Base-by-base conservation (phyloP, 257 asterid species). In the Solanum piurae region DNA sequence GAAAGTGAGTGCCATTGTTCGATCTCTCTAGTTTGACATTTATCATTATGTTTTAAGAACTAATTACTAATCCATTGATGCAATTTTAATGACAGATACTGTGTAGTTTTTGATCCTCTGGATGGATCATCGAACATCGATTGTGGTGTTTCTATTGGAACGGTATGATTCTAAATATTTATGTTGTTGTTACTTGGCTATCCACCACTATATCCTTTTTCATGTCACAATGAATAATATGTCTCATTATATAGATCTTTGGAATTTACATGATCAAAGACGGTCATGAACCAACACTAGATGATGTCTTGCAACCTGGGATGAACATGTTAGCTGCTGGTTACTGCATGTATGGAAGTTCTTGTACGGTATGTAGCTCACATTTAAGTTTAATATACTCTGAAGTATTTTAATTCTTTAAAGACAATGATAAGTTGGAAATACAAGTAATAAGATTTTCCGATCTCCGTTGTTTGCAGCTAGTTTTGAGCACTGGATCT, bases 51-150 rank as follows among this genome's bases (percentile, higher is more conserved):
- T 58, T 7, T 72, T 40, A 29, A 4, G 46, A 80, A 52, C 10
- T 42, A 38, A 66, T n/a, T 34, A 52, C 5, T 58, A 52, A 75
- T n/a, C 62, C 38, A 16, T 25, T 4, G 16, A 38, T 49, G 21
- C 72, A 66, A 49, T 55, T 73, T 62, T 82, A 68, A 89, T 12
- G 66, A 94, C 93, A 97, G 99, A 90, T 97, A 97, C 73, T 93
- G 98, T 91, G 99, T 97, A 88, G 99, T 95, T 80, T 97, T 97
- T 74, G 99, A 97, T 87, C 99, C 99, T 38, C 87, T 97, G 93
- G 99, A 97, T 91, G 99, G 99, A 88, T 97, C 99, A 27, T 97
- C 99, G 89, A 97, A 97, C 86, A 97, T 97, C 33, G 99, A 97
- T 91, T 97, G 99, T 90, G 99, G 96, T 42, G 99, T 97, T 89